Evolutionary conservation across 2,329 filamentous ascomycete genomes (phyloP), one percentile per base, ranked within the genome.

Genomic region (Xylariaceae sp.): DNA sequence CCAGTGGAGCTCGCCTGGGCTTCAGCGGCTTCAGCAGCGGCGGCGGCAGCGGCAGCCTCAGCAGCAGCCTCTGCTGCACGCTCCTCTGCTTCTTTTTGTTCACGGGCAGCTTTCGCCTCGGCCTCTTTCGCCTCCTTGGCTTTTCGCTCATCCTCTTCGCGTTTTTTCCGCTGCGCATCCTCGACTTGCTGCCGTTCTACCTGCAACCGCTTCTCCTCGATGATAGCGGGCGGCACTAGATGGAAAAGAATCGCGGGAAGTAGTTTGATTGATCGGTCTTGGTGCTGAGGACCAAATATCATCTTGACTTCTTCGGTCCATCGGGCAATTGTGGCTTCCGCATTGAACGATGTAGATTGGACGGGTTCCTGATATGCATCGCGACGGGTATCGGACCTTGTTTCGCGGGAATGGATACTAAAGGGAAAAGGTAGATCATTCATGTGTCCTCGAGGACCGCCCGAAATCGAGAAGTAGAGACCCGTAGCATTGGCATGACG

Each of bases 281-380:
- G 68, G 50, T 86, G 80, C 47, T 74, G 77, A 27, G 76, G 72
- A 30, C 88, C 88, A 70, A 94, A 97, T 0, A 97, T 79, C 70
- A 99, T 85, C 60, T 87, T 85, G 6, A 91, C 86, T 70, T 97
- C 95, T 67, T 96, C 90, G 67, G 88, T 83, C 86, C 95, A 99
- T 58, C 94, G 86, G 51, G 80, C 79, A 53, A 80, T 76, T 1
- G 94, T 97, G 6, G 82, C 78, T 39, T 84, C 81, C 6, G 89
- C 78, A 26, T 79, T 74, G 69, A 97, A 97, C 2, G 84, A 76
- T 30, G 91, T 85, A 9, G 89, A 87, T 62, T 88, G 86, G n/a
- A 82, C 77, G 9, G 87, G 87, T 54, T 89, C 86, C 64, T 79
- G 72, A 60, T 74, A 70, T 39, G 71, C 63, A 27, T 80, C 78